phyloP scores from a whole-genome alignment of 2,329 filamentous ascomycete species.

The Hortaea sp. region DNA sequence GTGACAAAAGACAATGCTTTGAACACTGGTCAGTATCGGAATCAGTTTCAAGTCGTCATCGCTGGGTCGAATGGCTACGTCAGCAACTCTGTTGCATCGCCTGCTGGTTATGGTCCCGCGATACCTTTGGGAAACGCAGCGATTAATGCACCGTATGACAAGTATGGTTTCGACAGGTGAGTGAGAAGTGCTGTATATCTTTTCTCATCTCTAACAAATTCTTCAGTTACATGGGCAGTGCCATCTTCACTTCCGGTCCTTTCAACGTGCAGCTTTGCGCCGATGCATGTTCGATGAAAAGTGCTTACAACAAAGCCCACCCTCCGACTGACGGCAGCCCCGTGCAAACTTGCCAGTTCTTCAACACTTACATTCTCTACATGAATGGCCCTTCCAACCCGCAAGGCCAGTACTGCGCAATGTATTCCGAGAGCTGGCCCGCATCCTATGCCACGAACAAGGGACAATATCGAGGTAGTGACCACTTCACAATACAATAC shows the following conservation, averaged over 20 bases:
- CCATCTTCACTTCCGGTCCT: slow-evolving; percentile 9
- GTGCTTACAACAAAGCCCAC: slow-evolving; percentile 15
- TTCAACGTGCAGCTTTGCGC: slow-evolving; percentile 17
- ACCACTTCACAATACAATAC: slow-evolving; percentile 15
- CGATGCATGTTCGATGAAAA: slow-evolving; percentile 14
- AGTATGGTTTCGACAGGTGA: neutral
- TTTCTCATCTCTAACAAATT: slow-evolving; percentile 8
- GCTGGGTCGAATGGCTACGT: slow-evolving; percentile 17
- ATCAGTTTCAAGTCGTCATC: slow-evolving; percentile 18
- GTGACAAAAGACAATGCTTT: slow-evolving; percentile 6
- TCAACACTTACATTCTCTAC: slow-evolving; percentile 24
- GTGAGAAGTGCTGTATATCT: neutral
- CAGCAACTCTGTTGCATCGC: slow-evolving; percentile 16
- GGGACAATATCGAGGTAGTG: slow-evolving; percentile 12
- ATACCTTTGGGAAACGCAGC: slow-evolving; percentile 15
- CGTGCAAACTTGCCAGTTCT: slow-evolving; percentile 23
- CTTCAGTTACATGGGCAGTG: slow-evolving; percentile 14
- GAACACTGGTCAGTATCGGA: slow-evolving; percentile 14
- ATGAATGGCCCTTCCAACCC: slow-evolving; percentile 11
- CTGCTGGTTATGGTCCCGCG: slow-evolving; percentile 12
- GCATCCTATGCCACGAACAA: slow-evolving; percentile 16
- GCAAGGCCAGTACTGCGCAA: slow-evolving; percentile 20
- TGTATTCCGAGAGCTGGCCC: slow-evolving; percentile 16
- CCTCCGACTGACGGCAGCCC: slow-evolving; percentile 8
- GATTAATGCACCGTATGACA: slow-evolving; percentile 24